Conservation (phyloP, 2,329 filamentous ascomycete genomes). For the Pseudogymnoascus sp. region DNA sequence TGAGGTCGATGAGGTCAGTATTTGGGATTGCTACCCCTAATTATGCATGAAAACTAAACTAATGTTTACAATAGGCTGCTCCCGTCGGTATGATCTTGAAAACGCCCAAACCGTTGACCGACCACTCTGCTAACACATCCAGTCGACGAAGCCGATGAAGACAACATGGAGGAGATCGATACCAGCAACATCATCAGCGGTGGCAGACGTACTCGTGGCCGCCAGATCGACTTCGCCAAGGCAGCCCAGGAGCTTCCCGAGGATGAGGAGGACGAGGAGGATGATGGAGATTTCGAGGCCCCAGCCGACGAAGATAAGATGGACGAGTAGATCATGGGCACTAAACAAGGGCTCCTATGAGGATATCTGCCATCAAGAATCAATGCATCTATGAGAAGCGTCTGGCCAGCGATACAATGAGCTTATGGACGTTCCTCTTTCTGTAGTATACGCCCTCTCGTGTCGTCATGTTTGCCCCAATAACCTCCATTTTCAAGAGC, state of each 20-base stretch:
- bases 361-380: not conserved
- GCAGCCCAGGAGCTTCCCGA: constrained; percentile 70
- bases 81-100: constrained; percentile 24
- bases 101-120: constrained; percentile 24
- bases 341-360: not conserved
- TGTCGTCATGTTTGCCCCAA: not conserved
- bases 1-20: constrained; percentile 53
- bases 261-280: constrained; percentile 72
- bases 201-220: constrained; percentile 80
- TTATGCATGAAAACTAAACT: constrained; percentile 5
- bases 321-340: constrained; percentile 41
- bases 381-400: constrained; percentile 4
- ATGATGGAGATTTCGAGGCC: constrained; percentile 60
- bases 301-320: constrained; percentile 59
- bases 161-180: constrained; percentile 88
- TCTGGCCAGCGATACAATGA: constrained; percentile 2
- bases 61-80: constrained; percentile 16
- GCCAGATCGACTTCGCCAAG: constrained; percentile 87
- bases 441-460: not conserved
- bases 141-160: constrained; percentile 66
- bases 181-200: constrained; percentile 73
- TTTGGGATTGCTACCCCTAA: constrained; percentile 6
- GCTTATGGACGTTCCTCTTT: not conserved
- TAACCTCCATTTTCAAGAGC: not conserved
- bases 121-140: constrained; percentile 21